Base-by-base conservation (phyloP, 2,329 filamentous ascomycete species). In the Verruconis gallopava region DNA sequence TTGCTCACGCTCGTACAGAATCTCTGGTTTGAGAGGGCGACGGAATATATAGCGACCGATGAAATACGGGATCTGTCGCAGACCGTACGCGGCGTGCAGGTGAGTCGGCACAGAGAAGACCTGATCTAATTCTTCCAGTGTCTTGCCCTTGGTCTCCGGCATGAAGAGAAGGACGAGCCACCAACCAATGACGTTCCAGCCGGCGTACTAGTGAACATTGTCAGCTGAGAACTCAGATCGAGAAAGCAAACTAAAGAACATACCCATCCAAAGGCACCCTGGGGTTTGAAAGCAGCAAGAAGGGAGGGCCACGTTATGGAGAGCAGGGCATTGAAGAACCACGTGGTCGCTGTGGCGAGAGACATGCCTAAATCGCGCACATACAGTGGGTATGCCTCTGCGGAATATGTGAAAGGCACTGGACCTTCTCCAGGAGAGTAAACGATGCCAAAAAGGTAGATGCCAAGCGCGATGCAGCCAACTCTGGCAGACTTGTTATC, bases 101-200 rank as follows among this genome's bases (percentile, higher is more conserved):
- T 43, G 44, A 2, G 66, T 72, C 0, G 69, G 64, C 2, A 74
- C 67, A 1, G 60, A 63, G 51, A 75, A 75, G 11, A 75, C 67
- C 48, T 72, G 65, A 48, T 71, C 68, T 45, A 84, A 82, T 58
- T 84, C 79, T 59, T 84, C 80, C 0, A 84, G 69, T 2, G 72
- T 72, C 56, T 65, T 64, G 55, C 78, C 73, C 65, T 82, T 82
- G 2, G 79, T 83, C 64, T 83, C 78, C 0, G 62, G 68, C 34
- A 73, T 53, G 50, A 70, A 72, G 12, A 71, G 44, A 60, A 67
- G 50, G 54, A 63, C 62, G 53, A 69, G 59, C 54, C 72, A 15
- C 61, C 68, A 73, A 3, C 68, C 69, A 19, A 71, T 56, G 15
- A 73, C 47, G 52, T 72, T 72, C 62, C 70, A 69, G 0, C 57